Base-by-base conservation (phyloP, 306 rosid species). In the Corylus americana region DNA sequence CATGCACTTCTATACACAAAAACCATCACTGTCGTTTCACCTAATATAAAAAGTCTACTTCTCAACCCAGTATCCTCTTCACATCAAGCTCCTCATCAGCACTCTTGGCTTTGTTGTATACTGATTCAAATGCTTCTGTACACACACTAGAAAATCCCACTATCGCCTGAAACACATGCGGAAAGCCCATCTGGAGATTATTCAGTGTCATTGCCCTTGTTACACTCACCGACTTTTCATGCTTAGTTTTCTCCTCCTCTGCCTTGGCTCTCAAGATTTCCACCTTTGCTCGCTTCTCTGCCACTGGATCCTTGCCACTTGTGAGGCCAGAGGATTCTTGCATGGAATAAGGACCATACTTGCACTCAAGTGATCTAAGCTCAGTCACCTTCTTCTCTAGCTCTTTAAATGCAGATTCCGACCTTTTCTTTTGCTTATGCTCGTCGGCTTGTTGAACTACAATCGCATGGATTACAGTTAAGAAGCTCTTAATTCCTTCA, bases 91-190 rank as follows among this genome's bases (percentile, higher is more conserved):
- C 87, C 70, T 82, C 83, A 81, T 79, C 85, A 62, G 81, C 55
- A 68, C 55, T 79, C 73, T 93, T 93, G 44, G 98, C 86, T 80
- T 90, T 91, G 89, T 93, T 93, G 80, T 89, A 93, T 58, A 95
- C 89, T 1, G 92, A 89, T 70, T 91, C 99, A 29, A 90, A 93
- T 37, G 89, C 93, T 61, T 93, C 92, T 77, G 75, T 90, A 83
- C 99, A 95, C 71, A 95, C 98, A 59, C 97, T 90, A 9, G 99
- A 95, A 85, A 95, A 95, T 78, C 97, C 99, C 3, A 93, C 99
- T 74, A 95, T 89, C 1, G 96, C 94, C 82, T 95, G 97, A 63
- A 95, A 95, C 62, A 95, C 98, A 42, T 95, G 97, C 0, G 99
- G 99, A 78, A 93, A 90, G 47, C 98, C 88, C 97, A 95, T 93